phyloP scores from a whole-genome alignment of 768 basidiomycete genomes.

The Pleurotus platypus region DNA sequence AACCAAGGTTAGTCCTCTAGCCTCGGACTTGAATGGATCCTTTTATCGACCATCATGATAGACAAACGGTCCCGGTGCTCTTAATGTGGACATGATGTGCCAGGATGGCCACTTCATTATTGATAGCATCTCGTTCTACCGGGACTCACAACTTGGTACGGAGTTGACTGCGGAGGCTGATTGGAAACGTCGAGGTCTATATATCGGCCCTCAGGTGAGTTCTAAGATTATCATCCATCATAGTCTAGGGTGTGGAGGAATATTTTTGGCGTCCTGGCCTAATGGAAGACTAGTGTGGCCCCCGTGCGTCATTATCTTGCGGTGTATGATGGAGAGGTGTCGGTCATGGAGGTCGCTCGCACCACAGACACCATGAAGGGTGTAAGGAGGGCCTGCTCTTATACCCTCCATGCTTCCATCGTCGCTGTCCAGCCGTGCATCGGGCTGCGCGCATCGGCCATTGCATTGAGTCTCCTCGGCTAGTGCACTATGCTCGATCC shows the following conservation, averaged over 20 bases:
- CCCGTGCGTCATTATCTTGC: neutral
- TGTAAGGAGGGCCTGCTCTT: neutral
- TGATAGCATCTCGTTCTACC: conserved; percentile 88
- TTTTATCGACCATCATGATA: conserved; percentile 19
- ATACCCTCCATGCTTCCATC: neutral
- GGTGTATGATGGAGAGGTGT: neutral
- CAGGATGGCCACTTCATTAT: conserved; percentile 82
- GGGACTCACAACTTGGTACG: conserved; percentile 65
- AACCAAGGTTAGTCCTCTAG: conserved; percentile 58
- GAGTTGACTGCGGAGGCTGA: conserved; percentile 86
- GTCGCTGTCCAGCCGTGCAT: neutral
- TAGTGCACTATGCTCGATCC: neutral
- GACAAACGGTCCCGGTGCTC: conserved; percentile 54
- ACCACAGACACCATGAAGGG: neutral
- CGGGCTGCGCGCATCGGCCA: neutral
- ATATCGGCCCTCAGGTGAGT: conserved; percentile 84
- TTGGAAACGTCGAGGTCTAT: conserved; percentile 88
- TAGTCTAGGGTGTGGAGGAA: neutral
- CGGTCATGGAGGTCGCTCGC: neutral
- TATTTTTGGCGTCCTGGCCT: neutral
- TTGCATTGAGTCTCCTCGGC: neutral
- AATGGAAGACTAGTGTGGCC: neutral
- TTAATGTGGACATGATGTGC: conserved; percentile 75
- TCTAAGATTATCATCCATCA: neutral
- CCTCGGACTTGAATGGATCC: neutral